Conservation (phyloP, 2,329 filamentous ascomycete species). For the Purpureocillium takamizusanense region DNA sequence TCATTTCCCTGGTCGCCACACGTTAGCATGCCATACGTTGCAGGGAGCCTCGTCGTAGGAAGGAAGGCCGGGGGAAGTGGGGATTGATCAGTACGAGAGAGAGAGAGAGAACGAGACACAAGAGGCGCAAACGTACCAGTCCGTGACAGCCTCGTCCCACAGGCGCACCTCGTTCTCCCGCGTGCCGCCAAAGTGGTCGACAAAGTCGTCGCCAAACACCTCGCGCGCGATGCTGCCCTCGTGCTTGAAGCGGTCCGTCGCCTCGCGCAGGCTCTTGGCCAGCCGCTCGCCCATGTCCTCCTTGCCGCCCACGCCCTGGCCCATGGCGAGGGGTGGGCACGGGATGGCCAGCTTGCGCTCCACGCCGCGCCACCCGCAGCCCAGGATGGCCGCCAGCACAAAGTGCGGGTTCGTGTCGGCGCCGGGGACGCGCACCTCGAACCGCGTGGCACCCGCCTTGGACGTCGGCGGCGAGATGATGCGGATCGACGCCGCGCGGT, state of each 20-base stretch:
- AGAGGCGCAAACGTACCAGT: constrained; percentile 71
- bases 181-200: constrained; percentile 90
- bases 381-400: constrained; percentile 79
- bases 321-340: constrained; percentile 74
- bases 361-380: constrained; percentile 81
- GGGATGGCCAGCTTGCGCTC: constrained; percentile 84
- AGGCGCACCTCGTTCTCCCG: constrained; percentile 82
- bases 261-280: constrained; percentile 79
- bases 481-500: constrained; percentile 84
- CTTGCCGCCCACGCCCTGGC: constrained; percentile 67
- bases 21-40: constrained; percentile 9
- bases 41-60: not conserved
- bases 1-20: constrained; percentile 52
- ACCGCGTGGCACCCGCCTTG: constrained; percentile 76
- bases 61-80: too few relatives aligned
- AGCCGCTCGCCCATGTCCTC: constrained; percentile 66
- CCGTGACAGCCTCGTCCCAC: constrained; percentile 94
- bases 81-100: too few relatives aligned
- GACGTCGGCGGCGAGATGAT: constrained; percentile 82
- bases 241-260: constrained; percentile 67
- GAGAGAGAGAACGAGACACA: too few relatives aligned
- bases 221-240: constrained; percentile 83
- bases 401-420: constrained; percentile 87
- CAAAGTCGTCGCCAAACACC: constrained; percentile 89
- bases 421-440: constrained; percentile 90